phyloP scores from a whole-genome alignment of 257 asterid genomes.

The Forsythia viridissima region DNA sequence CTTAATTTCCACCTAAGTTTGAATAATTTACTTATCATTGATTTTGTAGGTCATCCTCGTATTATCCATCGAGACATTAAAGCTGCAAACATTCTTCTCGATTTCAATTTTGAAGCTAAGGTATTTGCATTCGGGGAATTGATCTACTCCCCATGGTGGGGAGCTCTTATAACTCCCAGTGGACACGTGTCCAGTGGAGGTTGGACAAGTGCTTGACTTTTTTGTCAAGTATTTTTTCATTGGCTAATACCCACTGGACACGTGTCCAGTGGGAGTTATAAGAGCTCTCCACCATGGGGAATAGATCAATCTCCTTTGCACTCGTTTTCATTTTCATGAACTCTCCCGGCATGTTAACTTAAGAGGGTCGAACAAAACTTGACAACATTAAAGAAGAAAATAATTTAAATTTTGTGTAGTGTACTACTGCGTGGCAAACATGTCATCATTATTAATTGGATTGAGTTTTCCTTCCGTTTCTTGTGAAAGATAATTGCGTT shows the following conservation, averaged over 20 bases:
- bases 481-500: background rate
- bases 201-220: too few species aligned
- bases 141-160: too few species aligned
- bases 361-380: background rate
- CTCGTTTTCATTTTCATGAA: background rate
- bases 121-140: too few species aligned
- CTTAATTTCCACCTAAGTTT: background rate
- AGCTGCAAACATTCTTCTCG: conserved; percentile 36
- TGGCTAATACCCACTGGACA: too few species aligned
- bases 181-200: too few species aligned
- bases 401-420: background rate
- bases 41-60: conserved; percentile 31
- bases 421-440: background rate
- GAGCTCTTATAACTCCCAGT: too few species aligned
- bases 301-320: too few species aligned
- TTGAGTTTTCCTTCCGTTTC: background rate
- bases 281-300: too few species aligned
- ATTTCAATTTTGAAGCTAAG: conserved; percentile 27
- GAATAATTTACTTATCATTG: background rate
- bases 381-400: background rate
- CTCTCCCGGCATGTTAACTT: background rate
- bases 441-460: background rate
- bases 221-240: too few species aligned
- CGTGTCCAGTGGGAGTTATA: too few species aligned
- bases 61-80: conserved; percentile 38